Evolutionary conservation across 495 filamentous ascomycete species (phyloP).

Genomic region (Pseudoneurospora amorphoporcata): DNA sequence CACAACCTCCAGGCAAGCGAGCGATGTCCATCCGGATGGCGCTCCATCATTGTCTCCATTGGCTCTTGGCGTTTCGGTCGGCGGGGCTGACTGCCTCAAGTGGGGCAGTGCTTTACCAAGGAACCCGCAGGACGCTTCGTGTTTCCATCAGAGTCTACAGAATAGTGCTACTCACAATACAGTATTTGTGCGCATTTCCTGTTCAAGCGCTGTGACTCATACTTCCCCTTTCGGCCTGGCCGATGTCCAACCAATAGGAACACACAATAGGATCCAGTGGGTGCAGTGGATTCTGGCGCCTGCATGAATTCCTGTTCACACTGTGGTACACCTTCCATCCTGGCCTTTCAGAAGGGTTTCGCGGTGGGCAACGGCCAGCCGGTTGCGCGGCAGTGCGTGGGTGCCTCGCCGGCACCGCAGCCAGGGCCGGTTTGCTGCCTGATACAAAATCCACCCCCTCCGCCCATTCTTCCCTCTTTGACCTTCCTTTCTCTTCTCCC

Average conservation of each 20-base stretch:
- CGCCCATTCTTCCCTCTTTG: slow-evolving; percentile 12
- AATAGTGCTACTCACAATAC: neutral
- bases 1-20: neutral
- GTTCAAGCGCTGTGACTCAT: slow-evolving; percentile 17
- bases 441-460: slow-evolving; percentile 21
- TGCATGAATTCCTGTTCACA: neutral
- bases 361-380: neutral
- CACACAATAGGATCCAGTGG: neutral
- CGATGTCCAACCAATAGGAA: slow-evolving; percentile 8
- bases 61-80: neutral
- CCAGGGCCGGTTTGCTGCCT: slow-evolving; percentile 21
- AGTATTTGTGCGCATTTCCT: neutral
- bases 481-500: slow-evolving; percentile 13
- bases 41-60: neutral
- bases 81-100: neutral
- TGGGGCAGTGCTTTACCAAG: slow-evolving; percentile 1
- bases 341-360: neutral
- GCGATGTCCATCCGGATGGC: neutral
- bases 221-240: slow-evolving; percentile 21
- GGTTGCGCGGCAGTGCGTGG: neutral
- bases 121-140: neutral
- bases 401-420: neutral
- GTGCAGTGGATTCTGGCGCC: neutral
- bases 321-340: neutral
- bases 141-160: neutral